Conservation (phyloP, 2,329 filamentous ascomycete species). For the Neonectria sp. region DNA sequence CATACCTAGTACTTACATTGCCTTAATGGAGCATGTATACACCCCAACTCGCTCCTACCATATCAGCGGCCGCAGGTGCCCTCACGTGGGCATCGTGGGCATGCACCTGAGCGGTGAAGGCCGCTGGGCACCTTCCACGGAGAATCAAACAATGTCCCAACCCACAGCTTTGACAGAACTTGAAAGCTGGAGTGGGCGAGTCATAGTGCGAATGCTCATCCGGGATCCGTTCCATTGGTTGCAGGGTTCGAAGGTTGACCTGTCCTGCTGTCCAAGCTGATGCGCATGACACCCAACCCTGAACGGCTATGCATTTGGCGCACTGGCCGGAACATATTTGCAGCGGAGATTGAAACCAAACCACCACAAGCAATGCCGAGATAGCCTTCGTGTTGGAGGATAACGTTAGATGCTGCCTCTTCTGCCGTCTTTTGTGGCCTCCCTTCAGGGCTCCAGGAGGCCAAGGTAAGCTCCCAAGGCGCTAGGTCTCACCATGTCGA, state of each 20-base stretch:
- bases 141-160: not conserved
- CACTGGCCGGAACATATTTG: not conserved
- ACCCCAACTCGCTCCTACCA: slow-evolving; percentile 9
- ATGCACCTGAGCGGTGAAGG: slow-evolving; percentile 18
- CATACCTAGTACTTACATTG: not conserved
- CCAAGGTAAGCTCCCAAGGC: not conserved
- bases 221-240: not conserved
- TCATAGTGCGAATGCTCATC: too few species aligned
- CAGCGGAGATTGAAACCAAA: slow-evolving; percentile 10
- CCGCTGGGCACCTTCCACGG: slow-evolving; percentile 6
- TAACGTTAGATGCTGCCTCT: not conserved
- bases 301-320: not conserved
- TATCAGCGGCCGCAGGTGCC: slow-evolving; percentile 4
- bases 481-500: slow-evolving; percentile 19
- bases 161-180: not conserved
- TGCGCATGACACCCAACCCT: not conserved
- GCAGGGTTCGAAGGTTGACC: not conserved
- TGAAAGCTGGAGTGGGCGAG: not conserved
- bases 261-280: not conserved
- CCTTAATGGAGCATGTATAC: not conserved
- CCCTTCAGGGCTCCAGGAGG: not conserved
- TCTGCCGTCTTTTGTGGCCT: not conserved
- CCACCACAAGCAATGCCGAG: not conserved
- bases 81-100: slow-evolving; percentile 12
- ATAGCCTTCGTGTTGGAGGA: too few species aligned